Percentiles rank a stretch among this genome's conserved stretches.
Conservation (phyloP, 331 rosid genomes). For the Arachis monticola region DNA sequence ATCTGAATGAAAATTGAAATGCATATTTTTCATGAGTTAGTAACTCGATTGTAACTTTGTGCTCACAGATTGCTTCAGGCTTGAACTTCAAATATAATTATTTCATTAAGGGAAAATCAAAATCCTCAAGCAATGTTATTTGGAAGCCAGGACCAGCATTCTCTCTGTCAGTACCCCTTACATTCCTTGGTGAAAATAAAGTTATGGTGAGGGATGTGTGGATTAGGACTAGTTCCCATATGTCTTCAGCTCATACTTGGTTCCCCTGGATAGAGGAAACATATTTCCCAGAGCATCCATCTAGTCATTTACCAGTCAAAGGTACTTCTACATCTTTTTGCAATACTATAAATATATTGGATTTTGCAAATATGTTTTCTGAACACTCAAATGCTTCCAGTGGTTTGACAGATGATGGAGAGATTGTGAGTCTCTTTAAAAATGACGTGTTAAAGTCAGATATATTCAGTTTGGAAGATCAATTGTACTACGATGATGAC, state of each 20-base stretch:
- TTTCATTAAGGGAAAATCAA: slow-evolving; percentile 70
- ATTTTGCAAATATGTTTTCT: slow-evolving; percentile 71
- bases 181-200: slow-evolving; percentile 47
- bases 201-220: slow-evolving; percentile 80
- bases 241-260: slow-evolving; percentile 53
- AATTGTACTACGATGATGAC: slow-evolving; percentile 45
- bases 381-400: slow-evolving; percentile 99
- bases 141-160: slow-evolving; percentile 92
- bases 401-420: slow-evolving; percentile 92
- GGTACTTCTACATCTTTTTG: slow-evolving; percentile 63
- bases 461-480: slow-evolving; percentile 48
- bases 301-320: slow-evolving; percentile 47
- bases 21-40: slow-evolving; percentile 17
- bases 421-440: slow-evolving; percentile 48
- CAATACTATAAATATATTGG: slow-evolving; percentile 37
- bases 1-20: slow-evolving; percentile 30
- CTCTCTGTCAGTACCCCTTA: slow-evolving; percentile 72
- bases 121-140: slow-evolving; percentile 60
- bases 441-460: slow-evolving; percentile 51
- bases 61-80: slow-evolving; percentile 70
- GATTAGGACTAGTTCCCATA: slow-evolving; percentile 60
- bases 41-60: slow-evolving; percentile 40
- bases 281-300: slow-evolving; percentile 58
- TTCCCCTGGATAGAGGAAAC: slow-evolving; percentile 68
- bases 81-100: slow-evolving; percentile 81